Evolutionary conservation across 148 eudicot species (phyloP), one percentile per base, ranked within the genome.

Genomic region (Heliosperma pusillum): DNA sequence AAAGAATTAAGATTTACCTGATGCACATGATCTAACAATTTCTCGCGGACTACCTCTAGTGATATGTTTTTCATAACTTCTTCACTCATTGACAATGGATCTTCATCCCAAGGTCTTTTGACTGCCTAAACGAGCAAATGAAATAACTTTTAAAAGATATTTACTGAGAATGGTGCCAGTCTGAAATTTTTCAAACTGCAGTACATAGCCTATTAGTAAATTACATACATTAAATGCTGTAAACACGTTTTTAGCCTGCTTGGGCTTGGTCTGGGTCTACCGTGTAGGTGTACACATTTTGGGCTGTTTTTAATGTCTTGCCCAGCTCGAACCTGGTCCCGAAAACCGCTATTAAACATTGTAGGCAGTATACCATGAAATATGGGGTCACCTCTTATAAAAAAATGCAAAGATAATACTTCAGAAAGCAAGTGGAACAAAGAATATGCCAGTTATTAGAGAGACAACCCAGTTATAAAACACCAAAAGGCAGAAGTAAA

Each of bases 31-130:
- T 95, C 93, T 64, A 95, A 74, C 80, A 95, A 83, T 82, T 81
- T 92, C 85, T 95, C 98, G 15, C 97, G 89, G 68, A 95, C 98
- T 64, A 90, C 91, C 88, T 95, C 98, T 7, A 95, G 77, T 8
- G 97, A 89, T 83, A 95, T 92, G 63, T 80, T 90, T 84, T 95
- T 95, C 98, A 95, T 90, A 61, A 89, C 97, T 85, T 95, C 98
- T 87, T 95, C 98, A 61, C 90, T 90, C 93, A 90, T 86, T 44
- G 78, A 59, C 42, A 86, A 85, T 5, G 97, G 97, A 85, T 95
- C 98, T 88, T 95, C 98, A 66, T 95, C 96, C 98, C 98, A 95
- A 21, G 93, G 97, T 85, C 96, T 84, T 83, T 84, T 80, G 52
- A 89, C 90, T 66, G 97, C 96, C 98, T 95, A 75, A 45, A 40